Conservation (phyloP, 108 stramenopile genomes). For the Skeletonema grethae region DNA sequence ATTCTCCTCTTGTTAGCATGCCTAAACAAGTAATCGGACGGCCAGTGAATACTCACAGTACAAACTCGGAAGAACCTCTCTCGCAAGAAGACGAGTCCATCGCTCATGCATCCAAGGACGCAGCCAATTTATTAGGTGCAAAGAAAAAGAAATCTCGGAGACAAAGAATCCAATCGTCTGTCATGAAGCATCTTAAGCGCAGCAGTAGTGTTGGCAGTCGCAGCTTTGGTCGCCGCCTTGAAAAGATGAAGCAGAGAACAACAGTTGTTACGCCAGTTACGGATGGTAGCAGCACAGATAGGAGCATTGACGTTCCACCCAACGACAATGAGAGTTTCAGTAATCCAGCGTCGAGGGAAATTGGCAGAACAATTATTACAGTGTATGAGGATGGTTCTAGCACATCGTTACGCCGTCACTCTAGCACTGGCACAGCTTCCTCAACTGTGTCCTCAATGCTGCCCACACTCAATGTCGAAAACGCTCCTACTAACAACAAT, state of each 20-base stretch:
- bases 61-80: background rate
- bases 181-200: background rate
- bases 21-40: background rate
- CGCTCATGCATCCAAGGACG: background rate
- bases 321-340: background rate
- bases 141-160: constrained; percentile 6
- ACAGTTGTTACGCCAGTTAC: background rate
- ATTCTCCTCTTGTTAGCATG: constrained; percentile 3
- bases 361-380: background rate
- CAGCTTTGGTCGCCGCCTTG: background rate
- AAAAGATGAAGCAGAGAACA: background rate
- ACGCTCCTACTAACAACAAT: background rate
- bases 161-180: background rate
- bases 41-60: background rate
- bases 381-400: background rate
- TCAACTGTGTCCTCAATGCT: background rate
- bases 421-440: background rate
- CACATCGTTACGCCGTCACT: background rate
- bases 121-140: background rate
- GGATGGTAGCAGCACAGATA: constrained; percentile 3
- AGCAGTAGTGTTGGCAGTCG: background rate
- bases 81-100: background rate
- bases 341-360: background rate
- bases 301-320: background rate
- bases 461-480: background rate